phyloP scores from a whole-genome alignment of 2,329 filamentous ascomycete genomes.

The Aureobasidium sp. region DNA sequence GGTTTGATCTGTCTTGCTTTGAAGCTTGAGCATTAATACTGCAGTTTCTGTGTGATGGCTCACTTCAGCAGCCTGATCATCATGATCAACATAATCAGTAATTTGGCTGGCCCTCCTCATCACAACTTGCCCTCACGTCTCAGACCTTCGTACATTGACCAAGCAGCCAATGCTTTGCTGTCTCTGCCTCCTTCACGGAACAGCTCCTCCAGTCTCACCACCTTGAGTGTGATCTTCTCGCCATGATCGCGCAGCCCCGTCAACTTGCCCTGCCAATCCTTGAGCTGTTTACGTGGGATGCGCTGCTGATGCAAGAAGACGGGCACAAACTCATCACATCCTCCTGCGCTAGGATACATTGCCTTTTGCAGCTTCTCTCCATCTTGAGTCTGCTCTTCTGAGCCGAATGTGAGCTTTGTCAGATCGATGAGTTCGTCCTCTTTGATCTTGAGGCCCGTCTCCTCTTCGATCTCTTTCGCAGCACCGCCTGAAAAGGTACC shows the following conservation, averaged over 20 bases:
- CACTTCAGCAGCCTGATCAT: background rate
- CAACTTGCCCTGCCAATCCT: slow-evolving; percentile 43
- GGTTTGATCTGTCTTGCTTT: background rate
- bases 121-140: slow-evolving; percentile 38
- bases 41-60: background rate
- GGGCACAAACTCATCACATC: slow-evolving; percentile 51
- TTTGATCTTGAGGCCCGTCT: slow-evolving; percentile 45
- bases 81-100: background rate
- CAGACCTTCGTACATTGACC: slow-evolving; percentile 47
- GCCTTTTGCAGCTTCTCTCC: slow-evolving; percentile 38
- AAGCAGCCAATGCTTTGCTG: slow-evolving; percentile 47
- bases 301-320: slow-evolving; percentile 48
- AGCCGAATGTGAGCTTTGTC: slow-evolving; percentile 40
- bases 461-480: slow-evolving; percentile 49
- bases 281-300: slow-evolving; percentile 39
- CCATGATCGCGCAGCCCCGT: slow-evolving; percentile 47
- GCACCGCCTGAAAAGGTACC: slow-evolving; percentile 47
- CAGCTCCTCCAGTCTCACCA: slow-evolving; percentile 42
- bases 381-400: slow-evolving; percentile 8
- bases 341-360: slow-evolving; percentile 47
- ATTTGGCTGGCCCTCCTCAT: background rate
- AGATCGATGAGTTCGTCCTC: slow-evolving; percentile 45
- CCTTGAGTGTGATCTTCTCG: slow-evolving; percentile 51
- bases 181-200: slow-evolving; percentile 49
- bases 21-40: background rate